Evolutionary conservation across 164 flowering plant species (phyloP).

Genomic region (Magnolia sinica): DNA sequence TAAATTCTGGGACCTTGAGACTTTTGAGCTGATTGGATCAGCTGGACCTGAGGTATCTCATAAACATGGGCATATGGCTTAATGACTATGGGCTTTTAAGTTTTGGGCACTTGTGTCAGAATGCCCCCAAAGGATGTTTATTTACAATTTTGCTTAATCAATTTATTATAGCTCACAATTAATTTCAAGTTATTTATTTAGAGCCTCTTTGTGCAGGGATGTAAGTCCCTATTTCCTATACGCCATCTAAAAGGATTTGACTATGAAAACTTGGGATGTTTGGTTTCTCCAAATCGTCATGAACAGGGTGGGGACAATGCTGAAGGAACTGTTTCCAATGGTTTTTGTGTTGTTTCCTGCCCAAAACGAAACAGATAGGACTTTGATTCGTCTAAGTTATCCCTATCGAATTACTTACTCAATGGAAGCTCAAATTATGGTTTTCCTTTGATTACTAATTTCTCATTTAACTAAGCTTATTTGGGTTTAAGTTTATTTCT

Average conservation of each 20-base stretch:
- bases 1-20: slow-evolving; percentile 99
- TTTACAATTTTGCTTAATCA: neutral
- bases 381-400: neutral
- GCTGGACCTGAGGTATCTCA: slow-evolving; percentile 85
- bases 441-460: neutral
- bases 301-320: neutral
- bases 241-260: no score
- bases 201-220: neutral
- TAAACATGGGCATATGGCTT: neutral
- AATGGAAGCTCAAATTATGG: neutral
- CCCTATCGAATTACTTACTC: neutral
- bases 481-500: neutral
- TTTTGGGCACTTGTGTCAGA: neutral
- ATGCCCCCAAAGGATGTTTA: neutral
- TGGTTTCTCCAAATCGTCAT: neutral
- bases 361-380: neutral
- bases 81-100: neutral
- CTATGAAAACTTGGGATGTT: neutral
- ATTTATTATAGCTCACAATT: neutral
- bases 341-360: neutral
- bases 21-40: slow-evolving; percentile 97
- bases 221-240: neutral
- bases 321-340: neutral
- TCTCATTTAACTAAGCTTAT: neutral
- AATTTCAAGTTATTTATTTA: neutral